Evolutionary conservation across 2,329 filamentous ascomycete species (phyloP).

Genomic region (Ophiostoma australiae): DNA sequence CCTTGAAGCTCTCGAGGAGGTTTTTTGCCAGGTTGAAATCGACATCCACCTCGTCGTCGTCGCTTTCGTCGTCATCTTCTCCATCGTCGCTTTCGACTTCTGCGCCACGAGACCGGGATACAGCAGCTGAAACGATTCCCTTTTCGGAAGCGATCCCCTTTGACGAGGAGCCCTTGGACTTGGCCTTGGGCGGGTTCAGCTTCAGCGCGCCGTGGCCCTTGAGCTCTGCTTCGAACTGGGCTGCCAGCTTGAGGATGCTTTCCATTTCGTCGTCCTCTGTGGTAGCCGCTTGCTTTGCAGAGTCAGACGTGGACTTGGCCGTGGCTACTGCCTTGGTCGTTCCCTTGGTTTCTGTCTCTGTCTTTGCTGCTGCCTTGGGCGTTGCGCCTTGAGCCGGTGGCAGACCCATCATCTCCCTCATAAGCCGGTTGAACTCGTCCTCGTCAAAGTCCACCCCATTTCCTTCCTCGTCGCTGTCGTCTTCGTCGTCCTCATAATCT

Average conservation of each 20-base stretch:
- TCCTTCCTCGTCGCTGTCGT: constrained; percentile 61
- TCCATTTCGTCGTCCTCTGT: constrained; percentile 35
- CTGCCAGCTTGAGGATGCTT: constrained; percentile 59
- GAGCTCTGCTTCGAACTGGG: constrained; percentile 68
- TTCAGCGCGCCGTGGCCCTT: constrained; percentile 62
- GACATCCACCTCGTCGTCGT: constrained; percentile 61
- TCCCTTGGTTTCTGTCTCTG: neutral
- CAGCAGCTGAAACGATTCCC: neutral
- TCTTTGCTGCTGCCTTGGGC: neutral
- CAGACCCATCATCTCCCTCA: constrained; percentile 85
- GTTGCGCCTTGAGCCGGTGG: constrained; percentile 32
- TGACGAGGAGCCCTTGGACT: constrained; percentile 29
- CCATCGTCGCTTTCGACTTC: constrained; percentile 29
- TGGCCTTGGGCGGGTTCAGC: constrained; percentile 40
- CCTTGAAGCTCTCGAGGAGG: constrained; percentile 85
- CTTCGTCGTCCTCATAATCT: constrained; percentile 50
- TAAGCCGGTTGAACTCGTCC: constrained; percentile 76
- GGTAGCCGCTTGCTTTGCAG: constrained; percentile 19
- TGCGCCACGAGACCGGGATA: neutral
- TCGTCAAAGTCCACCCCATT: constrained; percentile 78
- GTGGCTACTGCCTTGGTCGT: neutral
- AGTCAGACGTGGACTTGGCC: neutral
- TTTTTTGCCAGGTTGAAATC: constrained; percentile 89
- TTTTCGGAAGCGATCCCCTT: constrained; percentile 26
- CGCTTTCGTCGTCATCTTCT: constrained; percentile 35